Base-by-base conservation (phyloP, 2,329 filamentous ascomycete genomes). In the Seiridium unicorne region DNA sequence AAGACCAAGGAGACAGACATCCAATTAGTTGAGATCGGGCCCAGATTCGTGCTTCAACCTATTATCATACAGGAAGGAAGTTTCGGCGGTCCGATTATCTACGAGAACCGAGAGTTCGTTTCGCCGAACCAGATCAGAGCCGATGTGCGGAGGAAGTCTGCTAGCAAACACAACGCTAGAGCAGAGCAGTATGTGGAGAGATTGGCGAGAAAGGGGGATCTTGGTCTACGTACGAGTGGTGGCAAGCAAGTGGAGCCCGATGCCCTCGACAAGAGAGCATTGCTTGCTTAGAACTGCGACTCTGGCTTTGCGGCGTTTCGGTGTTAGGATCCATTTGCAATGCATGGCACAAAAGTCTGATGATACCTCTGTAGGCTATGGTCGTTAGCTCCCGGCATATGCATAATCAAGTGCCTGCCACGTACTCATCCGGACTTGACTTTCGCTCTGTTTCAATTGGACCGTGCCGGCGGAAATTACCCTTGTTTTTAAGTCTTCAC, bases 21-120 rank as follows among this genome's bases (percentile, higher is more conserved):
- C 63, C 90, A 84, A 61, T 83, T 99, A 32, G 87, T 97, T 1
- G 95, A 99, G 77, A 96, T 99, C 63, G 95, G 95, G 0, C 95
- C 95, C 0, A 86, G 95, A 51, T 94, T 97, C 67, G 93, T 97
- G 36, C 81, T 97, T 55, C 97, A 93, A 34, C 56, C 48, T 18
- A 53, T 72, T 65, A 88, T 98, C 60, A 97, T 98, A 66, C 88
- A 96, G 68, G 95, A 99, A 74, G 93, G 92, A 48, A 93, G 91
- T 62, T 98, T 99, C 68, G 94, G 94, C 58, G 95, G 95, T 0
- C 94, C 95, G 3, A 92, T 98, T 65, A 96, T 99, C 71, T 99
- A 96, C 78, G 92, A 98, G 81, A 98, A 98, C 81, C 95, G 92
- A 82, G 90, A 97, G 74, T 99, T 97, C 70, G 91, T 99, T 58